A percentile compares a stretch with the other conserved stretches of the same genome.
These are phyloP conservation scores for Tuctoria greenei DNA, from an alignment of 176 grass and related monocot species.

Conservation along the genomic window DNA sequence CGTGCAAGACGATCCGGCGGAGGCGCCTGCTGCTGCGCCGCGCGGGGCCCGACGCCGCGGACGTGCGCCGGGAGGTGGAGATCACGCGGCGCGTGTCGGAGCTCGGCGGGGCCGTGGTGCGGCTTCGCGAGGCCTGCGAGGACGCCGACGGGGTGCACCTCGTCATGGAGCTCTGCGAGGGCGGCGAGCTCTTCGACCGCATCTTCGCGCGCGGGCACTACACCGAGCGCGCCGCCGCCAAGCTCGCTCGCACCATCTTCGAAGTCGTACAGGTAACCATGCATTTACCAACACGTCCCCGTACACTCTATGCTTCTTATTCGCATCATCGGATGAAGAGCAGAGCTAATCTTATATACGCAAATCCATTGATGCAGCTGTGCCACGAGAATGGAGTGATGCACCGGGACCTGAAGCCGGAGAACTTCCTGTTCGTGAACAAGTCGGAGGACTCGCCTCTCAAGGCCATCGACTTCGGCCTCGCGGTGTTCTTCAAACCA, in stretches of 20 bases:
- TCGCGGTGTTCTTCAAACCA: conserved; percentile 67
- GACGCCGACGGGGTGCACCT: conserved; percentile 56
- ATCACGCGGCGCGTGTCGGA: conserved; percentile 56
- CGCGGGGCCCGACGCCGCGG: conserved; percentile 45
- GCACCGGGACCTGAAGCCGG: conserved; percentile 72
- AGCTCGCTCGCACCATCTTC: conserved; percentile 64
- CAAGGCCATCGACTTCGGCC: conserved; percentile 76
- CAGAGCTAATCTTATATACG: no score
- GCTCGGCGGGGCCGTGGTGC: conserved; percentile 31
- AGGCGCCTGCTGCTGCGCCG: conserved; percentile 44
- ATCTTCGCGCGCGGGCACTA: conserved; percentile 59
- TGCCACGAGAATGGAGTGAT: conserved; percentile 65
- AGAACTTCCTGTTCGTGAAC: conserved; percentile 69
- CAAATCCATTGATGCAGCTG: conserved; percentile 19
- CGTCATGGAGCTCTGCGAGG: conserved; percentile 74
- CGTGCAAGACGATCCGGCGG: conserved; percentile 82
- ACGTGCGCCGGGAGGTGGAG: conserved; percentile 74
- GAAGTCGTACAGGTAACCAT: conserved; percentile 61
- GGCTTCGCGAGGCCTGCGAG: conserved; percentile 65
- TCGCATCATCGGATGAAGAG: neutral
- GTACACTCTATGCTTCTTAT: neutral
- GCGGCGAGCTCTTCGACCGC: conserved; percentile 74
- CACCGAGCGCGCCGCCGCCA: conserved; percentile 66
- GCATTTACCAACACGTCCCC: neutral
- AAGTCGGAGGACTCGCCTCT: conserved; percentile 51